Evolutionary conservation across 441 rosid genomes (phyloP), one percentile per base, ranked within the genome.

Genomic region (Viola pubescens): DNA sequence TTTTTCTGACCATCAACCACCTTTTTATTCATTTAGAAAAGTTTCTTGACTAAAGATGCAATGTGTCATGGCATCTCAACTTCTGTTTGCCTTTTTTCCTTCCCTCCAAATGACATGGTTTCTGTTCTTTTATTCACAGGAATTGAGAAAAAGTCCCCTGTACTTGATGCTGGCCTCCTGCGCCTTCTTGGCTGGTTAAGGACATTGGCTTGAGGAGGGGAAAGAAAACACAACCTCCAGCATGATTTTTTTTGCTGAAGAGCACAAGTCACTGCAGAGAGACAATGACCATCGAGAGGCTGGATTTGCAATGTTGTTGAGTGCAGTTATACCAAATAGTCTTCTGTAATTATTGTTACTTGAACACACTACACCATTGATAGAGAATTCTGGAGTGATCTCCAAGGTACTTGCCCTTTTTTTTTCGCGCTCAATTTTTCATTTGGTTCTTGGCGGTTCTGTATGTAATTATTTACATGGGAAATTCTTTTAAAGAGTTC

Each of bases 111-210:
- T 48, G 40, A 40, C n/a, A 37, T 9, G 48, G 42, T 34, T 68
- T n/a, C 5, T 63, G 10, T 49, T 13, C 53, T 43, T 37, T 39
- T 62, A 9, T 19, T 37, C 16, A 14, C 71, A 88, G 96, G 98
- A 47, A 77, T 92, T 58, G 97, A 86, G 88, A 89, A 78, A 76
- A 92, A 71, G 77, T 87, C 96, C 59, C 79, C 74, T 41, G 50
- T 83, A 62, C 63, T 92, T 64, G 98, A 91, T 73, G 69, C 67
- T 64, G 98, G 81, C 13, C 89, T 86, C 63, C 96, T 86, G 52
- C 58, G 81, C 48, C 68, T 88, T 64, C 92, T 88, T 64, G 78
- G 87, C 55, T 88, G 92, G 96, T 63, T 88, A 58, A 80, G 97
- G 67, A 83, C 96, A 37, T 70, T 92, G 58, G 97, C 97, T 37